phyloP scores from a whole-genome alignment of 306 rosid species.

The Begonia fuchsioides region DNA sequence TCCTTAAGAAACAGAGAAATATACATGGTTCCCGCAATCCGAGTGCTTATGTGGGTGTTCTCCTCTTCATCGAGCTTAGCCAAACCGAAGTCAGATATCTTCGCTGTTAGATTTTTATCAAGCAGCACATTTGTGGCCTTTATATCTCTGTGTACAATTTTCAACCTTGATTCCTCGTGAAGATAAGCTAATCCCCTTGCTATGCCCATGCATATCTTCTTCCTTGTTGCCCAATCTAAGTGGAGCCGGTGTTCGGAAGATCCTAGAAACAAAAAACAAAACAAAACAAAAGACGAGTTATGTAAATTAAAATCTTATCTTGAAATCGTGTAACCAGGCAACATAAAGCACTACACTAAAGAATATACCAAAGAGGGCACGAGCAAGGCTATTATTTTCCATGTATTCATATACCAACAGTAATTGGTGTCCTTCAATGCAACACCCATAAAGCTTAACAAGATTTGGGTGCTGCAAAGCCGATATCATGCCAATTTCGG shows the following conservation, averaged over 20 bases:
- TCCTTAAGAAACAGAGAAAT: not conserved
- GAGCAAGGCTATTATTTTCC: slow-evolving; percentile 95
- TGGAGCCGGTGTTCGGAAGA: slow-evolving; percentile 32
- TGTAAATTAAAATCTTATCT: not conserved
- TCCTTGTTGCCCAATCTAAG: slow-evolving; percentile 62
- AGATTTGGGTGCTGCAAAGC: slow-evolving; percentile 94
- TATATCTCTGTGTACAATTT: slow-evolving; percentile 87
- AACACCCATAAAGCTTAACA: slow-evolving; percentile 75
- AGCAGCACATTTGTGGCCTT: slow-evolving; percentile 87
- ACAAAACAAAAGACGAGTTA: not conserved
- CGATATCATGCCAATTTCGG: slow-evolving; percentile 94
- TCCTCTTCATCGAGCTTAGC: slow-evolving; percentile 93
- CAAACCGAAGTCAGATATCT: slow-evolving; percentile 89
- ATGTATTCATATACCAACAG: slow-evolving; percentile 77
- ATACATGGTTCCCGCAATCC: slow-evolving; percentile 83
- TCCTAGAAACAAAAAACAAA: slow-evolving; percentile 20
- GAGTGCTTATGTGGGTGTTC: slow-evolving; percentile 71
- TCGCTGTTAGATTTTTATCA: slow-evolving; percentile 62
- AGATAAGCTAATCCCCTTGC: slow-evolving; percentile 76
- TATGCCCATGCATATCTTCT: slow-evolving; percentile 56
- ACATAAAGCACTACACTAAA: slow-evolving; percentile 1
- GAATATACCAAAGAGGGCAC: slow-evolving; percentile 73
- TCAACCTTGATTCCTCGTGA: slow-evolving; percentile 81
- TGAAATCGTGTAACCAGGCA: not conserved
- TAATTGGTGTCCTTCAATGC: slow-evolving; percentile 86